Base-by-base conservation (phyloP, 1,139 yeast genomes). In the Suhomyces kunorum region DNA sequence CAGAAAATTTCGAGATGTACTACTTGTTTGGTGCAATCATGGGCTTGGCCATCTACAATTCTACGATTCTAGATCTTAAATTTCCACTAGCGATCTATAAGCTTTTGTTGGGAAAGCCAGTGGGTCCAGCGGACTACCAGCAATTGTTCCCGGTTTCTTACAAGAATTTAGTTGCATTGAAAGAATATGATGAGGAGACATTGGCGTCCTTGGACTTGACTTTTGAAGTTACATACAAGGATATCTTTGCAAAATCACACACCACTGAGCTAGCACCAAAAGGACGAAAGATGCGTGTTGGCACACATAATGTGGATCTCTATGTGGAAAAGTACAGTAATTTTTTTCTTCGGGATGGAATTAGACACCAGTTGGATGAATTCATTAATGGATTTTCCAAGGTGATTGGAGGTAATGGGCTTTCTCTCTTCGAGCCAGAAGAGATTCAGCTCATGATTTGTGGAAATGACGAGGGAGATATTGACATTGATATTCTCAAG, bases 31-130 rank as follows among this genome's bases (percentile, higher is more conserved):
- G 98, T 0, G 87, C 87, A 1, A 82, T 88, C 1, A 64, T 92
- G 33, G 98, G 97, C 0, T 71, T 92, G 53, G 97, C 98, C 0
- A 81, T 92, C 31, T 89, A 87, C 60, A 92, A 92, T 59, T 86
- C 96, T 0, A 85, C 92, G 1, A 88, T 90, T 34, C 66, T 92
- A 36, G 96, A 89, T 55, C 66, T 89, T 39, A 76, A 76, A 36
- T 80, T 92, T 46, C 96, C 98, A 0, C 66, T 70, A 28, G 87
- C 86, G 0, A 62, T 89, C 35, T 92, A 85, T 63, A 90, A 87
- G 61, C 75, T 86, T 45, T 65, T 92, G 32, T 66, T 88, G 46
- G 80, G 78, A 3, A 70, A 75, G 39, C 75, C 75, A 1, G 65
- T 81, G 22, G 71, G 71, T 0, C 62, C 86, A 39, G 76, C 75